Percentiles rank a stretch among this genome's conserved stretches.
Conservation (phyloP, 2,329 filamentous ascomycete species). For the Trichophyton rubrum region DNA sequence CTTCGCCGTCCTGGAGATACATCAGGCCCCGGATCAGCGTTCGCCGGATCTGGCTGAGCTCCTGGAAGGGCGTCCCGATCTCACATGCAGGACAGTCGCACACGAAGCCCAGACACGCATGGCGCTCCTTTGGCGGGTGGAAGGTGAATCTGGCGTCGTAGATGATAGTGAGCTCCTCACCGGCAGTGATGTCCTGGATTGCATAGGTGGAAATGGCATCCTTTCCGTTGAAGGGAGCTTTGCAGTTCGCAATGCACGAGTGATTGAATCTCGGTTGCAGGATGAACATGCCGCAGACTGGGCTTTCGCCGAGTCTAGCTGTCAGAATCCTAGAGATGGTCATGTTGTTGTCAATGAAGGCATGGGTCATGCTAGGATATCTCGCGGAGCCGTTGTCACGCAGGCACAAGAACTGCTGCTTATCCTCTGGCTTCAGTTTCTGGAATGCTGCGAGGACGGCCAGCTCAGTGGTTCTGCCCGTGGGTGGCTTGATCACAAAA, state of each 20-base stretch:
- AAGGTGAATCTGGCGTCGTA: slow-evolving; percentile 6
- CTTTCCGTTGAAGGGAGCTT: slow-evolving; percentile 8
- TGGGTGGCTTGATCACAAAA: background rate
- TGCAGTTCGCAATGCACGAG: slow-evolving; percentile 18
- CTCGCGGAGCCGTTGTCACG: background rate
- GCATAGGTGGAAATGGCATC: slow-evolving; percentile 12
- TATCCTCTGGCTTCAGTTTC: slow-evolving; percentile 1
- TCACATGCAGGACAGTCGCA: slow-evolving; percentile 9
- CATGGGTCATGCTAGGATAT: background rate
- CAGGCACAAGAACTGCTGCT: slow-evolving; percentile 3
- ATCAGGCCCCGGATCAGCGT: slow-evolving; percentile 5
- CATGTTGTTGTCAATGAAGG: background rate
- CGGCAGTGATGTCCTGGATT: slow-evolving; percentile 13
- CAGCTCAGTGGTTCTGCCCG: background rate
- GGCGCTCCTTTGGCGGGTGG: slow-evolving; percentile 5
- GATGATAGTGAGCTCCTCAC: slow-evolving; percentile 17
- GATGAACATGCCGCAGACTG: background rate
- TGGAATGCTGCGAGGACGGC: slow-evolving; percentile 2
- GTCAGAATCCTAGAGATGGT: background rate
- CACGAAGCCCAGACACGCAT: slow-evolving; percentile 6
- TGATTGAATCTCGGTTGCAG: slow-evolving; percentile 15
- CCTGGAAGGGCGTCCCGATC: background rate
- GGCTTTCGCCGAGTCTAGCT: background rate
- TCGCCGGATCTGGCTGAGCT: slow-evolving; percentile 9
- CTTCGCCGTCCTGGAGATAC: slow-evolving; percentile 4